These are phyloP conservation scores for Pseudognaphalium luteoalbum DNA, from an alignment of 129 eudicot genomes.

Conservation along the genomic window DNA sequence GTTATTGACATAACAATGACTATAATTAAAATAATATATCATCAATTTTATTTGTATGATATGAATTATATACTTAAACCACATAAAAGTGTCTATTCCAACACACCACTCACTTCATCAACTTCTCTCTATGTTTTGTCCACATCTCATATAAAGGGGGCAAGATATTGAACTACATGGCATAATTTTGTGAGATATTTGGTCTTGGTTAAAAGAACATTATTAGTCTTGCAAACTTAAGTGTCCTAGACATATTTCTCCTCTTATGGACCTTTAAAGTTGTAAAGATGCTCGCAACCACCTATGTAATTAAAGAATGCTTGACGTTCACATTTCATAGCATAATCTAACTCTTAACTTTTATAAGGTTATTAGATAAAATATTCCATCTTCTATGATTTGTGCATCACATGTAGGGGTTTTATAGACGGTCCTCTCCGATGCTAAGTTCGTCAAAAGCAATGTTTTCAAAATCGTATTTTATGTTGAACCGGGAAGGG, in stretches of 20 bases:
- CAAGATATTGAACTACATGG: background rate
- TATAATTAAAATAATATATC: too few species aligned
- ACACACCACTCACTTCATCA: too few species aligned
- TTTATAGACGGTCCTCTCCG: background rate
- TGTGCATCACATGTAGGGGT: background rate
- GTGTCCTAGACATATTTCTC: background rate
- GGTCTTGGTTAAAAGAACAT: slow-evolving; percentile 12
- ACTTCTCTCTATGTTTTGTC: too few species aligned
- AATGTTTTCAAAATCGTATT: too few species aligned
- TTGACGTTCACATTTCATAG: background rate
- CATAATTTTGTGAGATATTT: slow-evolving; percentile 20
- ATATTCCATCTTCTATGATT: background rate
- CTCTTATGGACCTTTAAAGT: background rate
- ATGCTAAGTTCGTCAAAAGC: too few species aligned
- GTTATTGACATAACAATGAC: too few species aligned
- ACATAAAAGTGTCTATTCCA: too few species aligned
- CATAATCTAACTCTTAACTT: background rate
- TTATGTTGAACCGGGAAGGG: too few species aligned
- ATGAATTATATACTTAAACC: too few species aligned
- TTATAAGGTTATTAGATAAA: too few species aligned
- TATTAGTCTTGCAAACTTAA: slow-evolving; percentile 2
- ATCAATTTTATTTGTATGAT: too few species aligned
- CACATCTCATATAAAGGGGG: slow-evolving; percentile 7
- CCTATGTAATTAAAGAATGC: background rate
- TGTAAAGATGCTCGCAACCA: background rate